Conservation (phyloP, 805 yeast genomes). For the Wickerhamiella siamensis region DNA sequence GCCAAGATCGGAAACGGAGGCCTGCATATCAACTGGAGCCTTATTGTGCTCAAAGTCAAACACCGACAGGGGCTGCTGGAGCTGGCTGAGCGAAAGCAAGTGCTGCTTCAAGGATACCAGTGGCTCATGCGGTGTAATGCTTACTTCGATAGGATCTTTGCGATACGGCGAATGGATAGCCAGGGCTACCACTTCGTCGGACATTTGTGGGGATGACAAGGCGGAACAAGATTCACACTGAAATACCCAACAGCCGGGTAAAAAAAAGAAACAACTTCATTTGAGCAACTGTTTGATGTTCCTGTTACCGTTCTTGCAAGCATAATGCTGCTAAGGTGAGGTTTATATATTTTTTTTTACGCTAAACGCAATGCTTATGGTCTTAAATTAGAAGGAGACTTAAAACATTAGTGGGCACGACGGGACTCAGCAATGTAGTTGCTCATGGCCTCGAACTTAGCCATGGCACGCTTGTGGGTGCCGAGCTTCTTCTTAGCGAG, state of each 20-base stretch:
- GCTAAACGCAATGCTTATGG: background rate
- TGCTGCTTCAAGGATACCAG: conserved; percentile 45
- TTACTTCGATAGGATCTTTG: conserved; percentile 15
- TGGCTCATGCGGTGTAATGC: conserved; percentile 29
- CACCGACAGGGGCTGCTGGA: conserved; percentile 44
- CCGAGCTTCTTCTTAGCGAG: conserved; percentile 99
- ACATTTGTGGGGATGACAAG: background rate
- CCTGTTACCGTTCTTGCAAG: too few relatives aligned
- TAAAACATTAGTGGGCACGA: conserved; percentile 24
- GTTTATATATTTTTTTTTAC: background rate
- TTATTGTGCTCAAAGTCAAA: conserved; percentile 34
- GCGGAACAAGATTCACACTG: too few relatives aligned
- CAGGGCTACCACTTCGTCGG: conserved; percentile 8
- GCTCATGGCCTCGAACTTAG: conserved; percentile 98
- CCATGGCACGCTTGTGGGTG: conserved; percentile 98
- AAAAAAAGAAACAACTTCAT: background rate
- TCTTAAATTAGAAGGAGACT: conserved; percentile 1
- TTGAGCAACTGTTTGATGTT: too few relatives aligned
- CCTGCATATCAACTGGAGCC: conserved; percentile 25
- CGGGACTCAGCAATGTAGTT: conserved; percentile 91
- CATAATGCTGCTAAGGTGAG: too few relatives aligned
- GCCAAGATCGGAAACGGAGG: conserved; percentile 21
- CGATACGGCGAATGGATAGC: conserved; percentile 16
- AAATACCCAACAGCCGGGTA: background rate
- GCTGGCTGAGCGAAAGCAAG: conserved; percentile 39